phyloP scores from a whole-genome alignment of 2,329 filamentous ascomycete genomes.

The Ceratocystis albifundus region DNA sequence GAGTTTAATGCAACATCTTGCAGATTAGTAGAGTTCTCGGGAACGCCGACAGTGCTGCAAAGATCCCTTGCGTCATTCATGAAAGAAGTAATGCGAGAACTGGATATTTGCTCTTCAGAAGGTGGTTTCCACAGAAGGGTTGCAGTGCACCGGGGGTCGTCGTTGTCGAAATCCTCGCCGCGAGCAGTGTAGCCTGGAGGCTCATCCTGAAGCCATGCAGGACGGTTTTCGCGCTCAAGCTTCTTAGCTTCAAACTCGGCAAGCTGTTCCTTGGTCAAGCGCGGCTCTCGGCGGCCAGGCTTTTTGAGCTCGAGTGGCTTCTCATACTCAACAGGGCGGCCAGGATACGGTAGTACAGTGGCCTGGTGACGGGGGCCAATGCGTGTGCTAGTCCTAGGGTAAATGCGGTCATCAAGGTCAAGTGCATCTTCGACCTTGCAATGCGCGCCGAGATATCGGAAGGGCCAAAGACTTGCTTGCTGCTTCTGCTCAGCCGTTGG shows the following conservation, averaged over 20 bases:
- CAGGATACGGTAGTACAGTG: conserved; percentile 72
- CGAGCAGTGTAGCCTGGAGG: conserved; percentile 74
- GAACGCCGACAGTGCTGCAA: conserved; percentile 56
- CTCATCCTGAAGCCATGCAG: conserved; percentile 89
- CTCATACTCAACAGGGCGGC: conserved; percentile 76
- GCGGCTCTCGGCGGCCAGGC: conserved; percentile 64
- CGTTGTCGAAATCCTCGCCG: conserved; percentile 62
- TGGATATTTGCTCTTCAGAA: conserved; percentile 37
- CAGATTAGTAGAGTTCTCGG: conserved; percentile 70
- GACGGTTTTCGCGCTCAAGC: conserved; percentile 63
- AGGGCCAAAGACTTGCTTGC: conserved; percentile 90
- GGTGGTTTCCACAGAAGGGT: conserved; percentile 70
- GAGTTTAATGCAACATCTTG: conserved; percentile 70
- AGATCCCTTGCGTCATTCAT: conserved; percentile 57
- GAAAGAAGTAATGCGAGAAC: conserved; percentile 60
- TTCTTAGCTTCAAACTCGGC: conserved; percentile 75
- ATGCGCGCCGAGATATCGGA: conserved; percentile 89
- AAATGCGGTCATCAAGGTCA: conserved; percentile 95
- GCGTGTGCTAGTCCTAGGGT: conserved; percentile 85
- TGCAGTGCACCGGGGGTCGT: conserved; percentile 64
- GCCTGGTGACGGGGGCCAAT: conserved; percentile 88
- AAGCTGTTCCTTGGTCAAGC: conserved; percentile 66
- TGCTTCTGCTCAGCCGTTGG: conserved; percentile 79
- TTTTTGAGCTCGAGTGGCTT: conserved; percentile 80
- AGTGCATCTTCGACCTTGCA: conserved; percentile 90